Base-by-base conservation (phyloP, 2,329 filamentous ascomycete species). In the Ascomycota sp. region DNA sequence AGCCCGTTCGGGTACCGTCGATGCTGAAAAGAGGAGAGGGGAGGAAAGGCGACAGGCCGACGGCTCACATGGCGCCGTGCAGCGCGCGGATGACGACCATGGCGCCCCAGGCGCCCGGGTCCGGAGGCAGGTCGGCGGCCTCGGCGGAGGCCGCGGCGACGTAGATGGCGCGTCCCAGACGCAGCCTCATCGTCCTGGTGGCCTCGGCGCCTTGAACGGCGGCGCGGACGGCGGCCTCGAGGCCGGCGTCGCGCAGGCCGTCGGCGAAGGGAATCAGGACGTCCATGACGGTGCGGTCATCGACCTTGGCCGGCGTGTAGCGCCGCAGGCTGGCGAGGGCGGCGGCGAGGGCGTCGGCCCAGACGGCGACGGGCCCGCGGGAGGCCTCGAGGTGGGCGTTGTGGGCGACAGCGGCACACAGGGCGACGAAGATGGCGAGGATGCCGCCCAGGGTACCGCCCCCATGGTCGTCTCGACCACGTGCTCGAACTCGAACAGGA, bases 21-120 rank as follows among this genome's bases (percentile, higher is more conserved):
- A n/a, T n/a, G n/a, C n/a, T n/a, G n/a, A n/a, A n/a, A n/a, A n/a
- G n/a, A n/a, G n/a, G n/a, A n/a, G n/a, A n/a, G n/a, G n/a, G n/a
- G n/a, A n/a, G n/a, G n/a, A n/a, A n/a, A n/a, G n/a, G n/a, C n/a
- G n/a, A n/a, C n/a, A n/a, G n/a, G n/a, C 19, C 25, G n/a, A 15
- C 13, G 7, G 10, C 25, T 15, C 12, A 19, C 26, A 35, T 30
- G n/a, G 35, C 37, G 28, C 44, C 43, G 30, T 44, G 36, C 29
- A 63, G 34, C 2, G 55, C 59, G 36, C 51, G 47, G 26, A 65
- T 56, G 2, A 53, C 62, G 11, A 66, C 61, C 61, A 70, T 70
- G 17, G 75, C 61, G n/a, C 72, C 75, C 57, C 73, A 71, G 4
- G 75, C 75, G 20, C 75, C 74, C 1, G 75, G 75, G 45, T 80